Conservation (phyloP, 1,284 basidiomycete genomes). For the Rhodotorula sp. region DNA sequence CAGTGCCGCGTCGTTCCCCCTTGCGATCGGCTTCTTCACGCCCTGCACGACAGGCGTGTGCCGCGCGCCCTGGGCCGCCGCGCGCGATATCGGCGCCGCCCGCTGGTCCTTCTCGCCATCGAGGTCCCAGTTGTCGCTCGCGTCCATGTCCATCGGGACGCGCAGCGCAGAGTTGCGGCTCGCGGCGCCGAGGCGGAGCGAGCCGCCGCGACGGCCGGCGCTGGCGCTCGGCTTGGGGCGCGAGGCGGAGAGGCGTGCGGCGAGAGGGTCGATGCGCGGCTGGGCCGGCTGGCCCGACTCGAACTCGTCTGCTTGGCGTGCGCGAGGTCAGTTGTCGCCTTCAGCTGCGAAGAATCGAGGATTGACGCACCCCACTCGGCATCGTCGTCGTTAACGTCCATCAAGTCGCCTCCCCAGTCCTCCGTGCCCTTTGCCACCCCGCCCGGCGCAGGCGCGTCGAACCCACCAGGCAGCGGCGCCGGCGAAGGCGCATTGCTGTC, state of each 20-base stretch:
- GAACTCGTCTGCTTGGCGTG: constrained; percentile 31
- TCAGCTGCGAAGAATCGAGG: background rate
- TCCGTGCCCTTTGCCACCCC: constrained; percentile 49
- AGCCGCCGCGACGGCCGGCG: background rate
- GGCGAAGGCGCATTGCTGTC: background rate
- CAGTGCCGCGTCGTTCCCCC: constrained; percentile 3
- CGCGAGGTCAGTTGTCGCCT: background rate
- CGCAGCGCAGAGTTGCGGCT: background rate
- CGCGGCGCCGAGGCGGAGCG: background rate
- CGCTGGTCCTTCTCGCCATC: constrained; percentile 11
- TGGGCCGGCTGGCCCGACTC: constrained; percentile 35
- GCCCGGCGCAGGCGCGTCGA: background rate
- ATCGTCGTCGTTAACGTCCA: constrained; percentile 85
- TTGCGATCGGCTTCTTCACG: background rate
- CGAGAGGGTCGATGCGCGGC: constrained; percentile 28
- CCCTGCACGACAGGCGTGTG: background rate
- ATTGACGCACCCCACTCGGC: constrained; percentile 79
- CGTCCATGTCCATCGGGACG: constrained; percentile 35
- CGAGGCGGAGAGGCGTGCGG: constrained; percentile 24
- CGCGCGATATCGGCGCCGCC: background rate
- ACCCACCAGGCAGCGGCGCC: constrained; percentile 18
- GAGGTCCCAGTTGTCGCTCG: constrained; percentile 37
- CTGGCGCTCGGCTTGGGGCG: constrained; percentile 15
- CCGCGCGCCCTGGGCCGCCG: background rate
- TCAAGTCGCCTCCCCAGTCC: constrained; percentile 65